phyloP scores from a whole-genome alignment of 2,329 filamentous ascomycete genomes.

The Pseudogymnoascus sp. region DNA sequence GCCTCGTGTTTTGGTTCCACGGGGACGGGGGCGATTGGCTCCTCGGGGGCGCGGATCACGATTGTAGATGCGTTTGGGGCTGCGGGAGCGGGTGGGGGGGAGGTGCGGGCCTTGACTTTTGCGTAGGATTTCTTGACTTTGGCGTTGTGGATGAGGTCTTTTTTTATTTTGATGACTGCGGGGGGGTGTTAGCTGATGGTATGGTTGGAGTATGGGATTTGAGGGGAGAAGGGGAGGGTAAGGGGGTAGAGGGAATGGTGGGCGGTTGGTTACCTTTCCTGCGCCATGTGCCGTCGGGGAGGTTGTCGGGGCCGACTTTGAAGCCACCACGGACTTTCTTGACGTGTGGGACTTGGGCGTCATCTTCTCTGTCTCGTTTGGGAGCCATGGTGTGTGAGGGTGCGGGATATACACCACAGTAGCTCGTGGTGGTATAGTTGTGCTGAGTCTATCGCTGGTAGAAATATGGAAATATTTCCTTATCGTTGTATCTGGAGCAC shows the following conservation, averaged over 20 bases:
- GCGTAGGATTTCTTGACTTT: constrained; percentile 90
- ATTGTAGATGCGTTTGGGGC: constrained; percentile 1
- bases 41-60: background rate
- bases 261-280: constrained; percentile 54
- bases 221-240: background rate
- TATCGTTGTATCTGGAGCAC: background rate
- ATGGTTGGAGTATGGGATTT: no score
- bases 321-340: constrained; percentile 65
- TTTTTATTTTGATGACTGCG: constrained; percentile 79
- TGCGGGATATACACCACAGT: no score
- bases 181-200: constrained; percentile 5
- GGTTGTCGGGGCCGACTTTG: constrained; percentile 76
- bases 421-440: no score
- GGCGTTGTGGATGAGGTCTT: constrained; percentile 79
- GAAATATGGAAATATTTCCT: background rate
- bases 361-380: constrained; percentile 47
- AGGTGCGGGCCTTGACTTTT: constrained; percentile 61
- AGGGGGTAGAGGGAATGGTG: background rate
- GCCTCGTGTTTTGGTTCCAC: constrained; percentile 8
- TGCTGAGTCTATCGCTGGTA: background rate
- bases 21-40: constrained; percentile 1
- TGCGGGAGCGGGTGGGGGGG: constrained; percentile 21
- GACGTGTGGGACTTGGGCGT: constrained; percentile 30
- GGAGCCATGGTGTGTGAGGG: constrained; percentile 41
- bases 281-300: constrained; percentile 81